These are phyloP conservation scores for Paecilomyces sp. DNA, from an alignment of 2,329 filamentous ascomycete genomes.

Conservation along the genomic window DNA sequence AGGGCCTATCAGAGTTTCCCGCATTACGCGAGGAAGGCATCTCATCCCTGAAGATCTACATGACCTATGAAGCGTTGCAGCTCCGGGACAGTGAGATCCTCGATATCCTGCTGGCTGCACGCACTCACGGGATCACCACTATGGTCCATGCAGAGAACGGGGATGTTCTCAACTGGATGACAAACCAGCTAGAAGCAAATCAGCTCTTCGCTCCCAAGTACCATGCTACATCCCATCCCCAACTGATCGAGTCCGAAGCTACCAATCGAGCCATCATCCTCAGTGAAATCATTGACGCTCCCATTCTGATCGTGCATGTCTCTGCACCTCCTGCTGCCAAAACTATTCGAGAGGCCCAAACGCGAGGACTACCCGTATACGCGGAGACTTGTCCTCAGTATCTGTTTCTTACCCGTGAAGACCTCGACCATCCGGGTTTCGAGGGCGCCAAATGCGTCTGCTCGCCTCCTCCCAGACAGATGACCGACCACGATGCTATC, in stretches of 20 bases:
- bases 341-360: slow-evolving; percentile 46
- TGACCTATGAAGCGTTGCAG: slow-evolving; percentile 40
- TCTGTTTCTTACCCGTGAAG: slow-evolving; percentile 44
- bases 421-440: slow-evolving; percentile 34
- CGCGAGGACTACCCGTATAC: slow-evolving; percentile 44
- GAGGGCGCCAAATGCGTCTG: slow-evolving; percentile 50
- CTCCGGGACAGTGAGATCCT: slow-evolving; percentile 36
- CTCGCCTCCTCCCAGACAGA: slow-evolving; percentile 44
- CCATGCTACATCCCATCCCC: slow-evolving; percentile 35
- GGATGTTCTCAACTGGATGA: slow-evolving; percentile 36
- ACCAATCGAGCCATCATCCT: slow-evolving; percentile 46
- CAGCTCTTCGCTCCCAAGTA: slow-evolving; percentile 31
- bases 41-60: slow-evolving; percentile 41
- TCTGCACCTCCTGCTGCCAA: slow-evolving; percentile 40
- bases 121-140: slow-evolving; percentile 36
- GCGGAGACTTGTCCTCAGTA: slow-evolving; percentile 56
- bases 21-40: slow-evolving; percentile 32
- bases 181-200: slow-evolving; percentile 28
- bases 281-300: slow-evolving; percentile 43
- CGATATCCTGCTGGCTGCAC: slow-evolving; percentile 35
- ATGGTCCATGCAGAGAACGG: slow-evolving; percentile 35
- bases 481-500: slow-evolving; percentile 43
- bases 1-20: slow-evolving; percentile 32
- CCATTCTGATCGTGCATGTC: slow-evolving; percentile 49
- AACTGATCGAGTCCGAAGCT: slow-evolving; percentile 37